Conservation (phyloP, 805 yeast species). For the Yamadazyma nakazawae region DNA sequence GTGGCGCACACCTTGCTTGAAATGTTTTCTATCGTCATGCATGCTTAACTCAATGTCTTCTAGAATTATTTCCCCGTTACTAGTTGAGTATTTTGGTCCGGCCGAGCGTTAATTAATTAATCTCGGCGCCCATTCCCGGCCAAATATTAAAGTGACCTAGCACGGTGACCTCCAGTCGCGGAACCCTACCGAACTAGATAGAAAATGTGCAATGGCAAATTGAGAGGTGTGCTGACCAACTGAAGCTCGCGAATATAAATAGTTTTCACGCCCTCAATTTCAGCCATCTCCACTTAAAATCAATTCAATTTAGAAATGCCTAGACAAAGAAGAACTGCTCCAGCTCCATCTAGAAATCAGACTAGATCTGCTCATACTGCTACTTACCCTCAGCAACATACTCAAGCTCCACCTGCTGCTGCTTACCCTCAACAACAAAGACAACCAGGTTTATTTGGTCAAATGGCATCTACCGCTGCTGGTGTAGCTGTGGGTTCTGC, state of each 20-base stretch:
- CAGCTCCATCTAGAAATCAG: slow-evolving; percentile 46
- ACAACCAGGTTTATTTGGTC: slow-evolving; percentile 86
- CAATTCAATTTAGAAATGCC: slow-evolving; percentile 28
- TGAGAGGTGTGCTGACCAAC: not conserved
- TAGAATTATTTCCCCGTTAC: too few species aligned
- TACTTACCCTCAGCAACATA: slow-evolving; percentile 44
- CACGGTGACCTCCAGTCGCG: not conserved
- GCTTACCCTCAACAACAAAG: slow-evolving; percentile 50
- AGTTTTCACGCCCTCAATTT: not conserved
- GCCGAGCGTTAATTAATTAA: not conserved
- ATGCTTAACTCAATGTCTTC: too few species aligned
- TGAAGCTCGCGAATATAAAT: not conserved
- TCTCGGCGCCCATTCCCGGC: not conserved
- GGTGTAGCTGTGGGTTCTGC: slow-evolving; percentile 99
- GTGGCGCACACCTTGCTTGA: too few species aligned
- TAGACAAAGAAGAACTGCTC: slow-evolving; percentile 54
- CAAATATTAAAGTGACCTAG: not conserved
- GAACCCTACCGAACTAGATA: not conserved
- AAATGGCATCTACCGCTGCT: slow-evolving; percentile 99
- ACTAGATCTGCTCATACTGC: slow-evolving; percentile 75
- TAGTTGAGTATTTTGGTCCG: not conserved
- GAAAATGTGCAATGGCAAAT: not conserved
- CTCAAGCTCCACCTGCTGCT: slow-evolving; percentile 29
- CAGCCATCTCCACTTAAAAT: not conserved
- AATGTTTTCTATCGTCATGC: too few species aligned